Evolutionary conservation across 768 basidiomycete species (phyloP).

Genomic region (Daedalea quercina): DNA sequence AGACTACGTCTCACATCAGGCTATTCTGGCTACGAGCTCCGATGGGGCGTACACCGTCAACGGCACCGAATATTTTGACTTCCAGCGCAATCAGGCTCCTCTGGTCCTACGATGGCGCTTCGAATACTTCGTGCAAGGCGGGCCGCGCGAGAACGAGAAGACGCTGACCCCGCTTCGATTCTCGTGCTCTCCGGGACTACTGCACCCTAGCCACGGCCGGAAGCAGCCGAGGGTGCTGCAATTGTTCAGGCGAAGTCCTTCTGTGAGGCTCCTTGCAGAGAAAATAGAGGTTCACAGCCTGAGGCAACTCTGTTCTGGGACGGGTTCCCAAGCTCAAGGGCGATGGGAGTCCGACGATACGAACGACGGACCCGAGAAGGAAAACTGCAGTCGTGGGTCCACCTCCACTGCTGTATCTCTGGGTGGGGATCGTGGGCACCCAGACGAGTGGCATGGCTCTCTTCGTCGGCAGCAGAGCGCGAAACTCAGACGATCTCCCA

Average conservation of each 20-base stretch:
- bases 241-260: conserved; percentile 62
- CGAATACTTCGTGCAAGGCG: conserved; percentile 69
- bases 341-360: neutral
- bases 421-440: too few species aligned
- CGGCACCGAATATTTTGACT: conserved; percentile 47
- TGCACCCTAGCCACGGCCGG: conserved; percentile 58
- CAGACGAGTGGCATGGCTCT: neutral
- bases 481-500: neutral
- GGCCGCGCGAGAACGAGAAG: conserved; percentile 52
- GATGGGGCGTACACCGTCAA: conserved; percentile 74
- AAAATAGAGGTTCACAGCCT: neutral
- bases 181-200: conserved; percentile 62
- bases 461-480: neutral
- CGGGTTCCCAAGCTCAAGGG: too few species aligned
- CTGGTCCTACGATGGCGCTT: conserved; percentile 65
- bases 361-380: neutral
- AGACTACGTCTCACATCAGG: conserved; percentile 76
- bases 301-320: too few species aligned
- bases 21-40: conserved; percentile 55
- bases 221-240: conserved; percentile 58
- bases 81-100: conserved; percentile 7
- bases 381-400: neutral
- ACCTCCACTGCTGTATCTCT: neutral
- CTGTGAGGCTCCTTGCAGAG: conserved; percentile 58
- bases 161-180: conserved; percentile 66